Conservation (phyloP, 495 filamentous ascomycete species). For the Hyphodiscus hymeniophilus region DNA sequence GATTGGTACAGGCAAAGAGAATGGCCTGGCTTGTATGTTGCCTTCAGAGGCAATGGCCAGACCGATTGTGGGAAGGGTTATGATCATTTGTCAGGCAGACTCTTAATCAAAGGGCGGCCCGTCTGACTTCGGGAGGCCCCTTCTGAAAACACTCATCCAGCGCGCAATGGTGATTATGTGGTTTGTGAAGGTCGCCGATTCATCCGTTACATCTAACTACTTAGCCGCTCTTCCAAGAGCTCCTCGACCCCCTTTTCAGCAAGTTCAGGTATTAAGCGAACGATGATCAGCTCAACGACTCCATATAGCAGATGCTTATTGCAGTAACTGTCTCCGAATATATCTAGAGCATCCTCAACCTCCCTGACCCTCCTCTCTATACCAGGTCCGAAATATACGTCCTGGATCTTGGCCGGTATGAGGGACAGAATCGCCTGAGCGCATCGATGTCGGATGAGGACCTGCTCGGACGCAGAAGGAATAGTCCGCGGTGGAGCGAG, state of each 20-base stretch:
- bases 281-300: constrained; percentile 68
- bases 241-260: constrained; percentile 62
- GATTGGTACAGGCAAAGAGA: neutral
- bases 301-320: constrained; percentile 84
- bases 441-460: constrained; percentile 42
- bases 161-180: constrained; percentile 2
- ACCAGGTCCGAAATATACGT: constrained; percentile 39
- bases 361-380: constrained; percentile 16
- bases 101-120: constrained; percentile 20
- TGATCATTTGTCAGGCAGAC: constrained; percentile 11
- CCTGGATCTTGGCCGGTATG: constrained; percentile 37
- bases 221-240: constrained; percentile 63
- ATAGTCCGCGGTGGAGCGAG: constrained; percentile 37
- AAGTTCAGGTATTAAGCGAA: constrained; percentile 77
- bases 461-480: constrained; percentile 38
- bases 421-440: constrained; percentile 43
- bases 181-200: neutral
- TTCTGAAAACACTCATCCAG: constrained; percentile 11
- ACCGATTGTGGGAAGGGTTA: constrained; percentile 3
- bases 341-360: constrained; percentile 47
- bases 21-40: constrained; percentile 3
- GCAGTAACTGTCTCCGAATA: constrained; percentile 73
- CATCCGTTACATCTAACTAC: constrained; percentile 30
- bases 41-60: constrained; percentile 3
- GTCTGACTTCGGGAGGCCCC: constrained; percentile 20